A percentile compares a stretch with the other conserved stretches of the same genome.
Conservation (phyloP, 1,284 basidiomycete species). For the Pseudozyma sp. region DNA sequence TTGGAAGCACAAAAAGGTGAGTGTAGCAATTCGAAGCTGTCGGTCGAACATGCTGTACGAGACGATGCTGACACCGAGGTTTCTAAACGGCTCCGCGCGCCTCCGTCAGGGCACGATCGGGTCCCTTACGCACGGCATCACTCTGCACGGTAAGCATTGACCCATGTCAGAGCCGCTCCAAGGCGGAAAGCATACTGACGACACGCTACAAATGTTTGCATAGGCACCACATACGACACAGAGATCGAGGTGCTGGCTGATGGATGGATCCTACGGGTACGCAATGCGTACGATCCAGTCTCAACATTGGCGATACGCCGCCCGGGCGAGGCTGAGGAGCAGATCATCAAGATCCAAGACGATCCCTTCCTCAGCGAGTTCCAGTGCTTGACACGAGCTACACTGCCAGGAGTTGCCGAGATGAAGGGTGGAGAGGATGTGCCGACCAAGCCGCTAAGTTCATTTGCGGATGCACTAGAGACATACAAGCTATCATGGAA, state of each 20-base stretch:
- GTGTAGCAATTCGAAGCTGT: background rate
- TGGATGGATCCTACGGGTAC: constrained; percentile 46
- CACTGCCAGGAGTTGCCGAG: background rate
- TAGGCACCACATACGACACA: constrained; percentile 34
- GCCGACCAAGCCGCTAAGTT: constrained; percentile 28
- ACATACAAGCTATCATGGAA: constrained; percentile 65
- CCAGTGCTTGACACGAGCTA: constrained; percentile 18
- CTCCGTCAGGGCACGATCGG: constrained; percentile 28
- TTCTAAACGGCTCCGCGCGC: background rate
- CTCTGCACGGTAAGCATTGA: constrained; percentile 34
- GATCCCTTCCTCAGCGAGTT: constrained; percentile 48
- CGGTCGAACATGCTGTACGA: too few relatives aligned
- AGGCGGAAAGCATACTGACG: background rate
- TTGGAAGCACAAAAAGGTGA: constrained; percentile 43
- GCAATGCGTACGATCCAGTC: constrained; percentile 27
- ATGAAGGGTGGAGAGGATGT: background rate
- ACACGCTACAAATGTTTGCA: too few relatives aligned
- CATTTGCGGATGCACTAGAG: constrained; percentile 59
- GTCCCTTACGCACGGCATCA: constrained; percentile 40
- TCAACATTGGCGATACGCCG: constrained; percentile 27
- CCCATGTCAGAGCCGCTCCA: background rate
- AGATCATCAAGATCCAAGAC: constrained; percentile 25
- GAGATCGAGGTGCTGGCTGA: constrained; percentile 53
- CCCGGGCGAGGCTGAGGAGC: constrained; percentile 20
- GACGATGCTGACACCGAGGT: background rate